These are phyloP conservation scores for Fusarium graminum DNA, from an alignment of 2,329 filamentous ascomycete species.

Conservation along the genomic window DNA sequence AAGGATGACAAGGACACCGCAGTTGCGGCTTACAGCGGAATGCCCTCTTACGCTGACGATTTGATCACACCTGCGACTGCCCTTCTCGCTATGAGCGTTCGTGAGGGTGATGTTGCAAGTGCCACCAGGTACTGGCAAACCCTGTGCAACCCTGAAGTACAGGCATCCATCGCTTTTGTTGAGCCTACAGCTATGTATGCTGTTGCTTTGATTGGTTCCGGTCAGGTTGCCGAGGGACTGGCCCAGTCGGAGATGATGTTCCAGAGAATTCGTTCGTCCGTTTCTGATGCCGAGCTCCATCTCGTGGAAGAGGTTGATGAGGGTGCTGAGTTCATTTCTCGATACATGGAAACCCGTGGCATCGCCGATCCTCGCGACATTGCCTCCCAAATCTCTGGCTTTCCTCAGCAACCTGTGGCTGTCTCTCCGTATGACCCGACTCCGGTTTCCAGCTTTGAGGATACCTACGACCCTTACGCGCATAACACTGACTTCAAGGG, in stretches of 20 bases:
- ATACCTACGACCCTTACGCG: conserved; percentile 91
- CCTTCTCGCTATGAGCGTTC: conserved; percentile 87
- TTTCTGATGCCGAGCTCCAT: conserved; percentile 65
- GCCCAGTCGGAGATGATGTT: conserved; percentile 88
- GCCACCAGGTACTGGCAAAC: conserved; percentile 86
- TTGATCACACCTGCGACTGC: conserved; percentile 76
- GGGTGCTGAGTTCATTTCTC: conserved; percentile 76
- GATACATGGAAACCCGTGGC: conserved; percentile 69
- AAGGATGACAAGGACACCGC: conserved; percentile 78
- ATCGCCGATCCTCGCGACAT: conserved; percentile 68
- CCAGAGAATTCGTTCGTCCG: conserved; percentile 77
- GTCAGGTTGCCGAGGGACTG: conserved; percentile 85
- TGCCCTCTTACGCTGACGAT: conserved; percentile 65
- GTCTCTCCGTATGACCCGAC: conserved; percentile 68
- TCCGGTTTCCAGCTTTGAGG: conserved; percentile 75
- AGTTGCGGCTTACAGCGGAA: conserved; percentile 71
- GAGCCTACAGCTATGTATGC: conserved; percentile 93
- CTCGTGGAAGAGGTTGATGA: conserved; percentile 87
- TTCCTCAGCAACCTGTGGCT: conserved; percentile 59
- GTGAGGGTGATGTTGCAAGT: conserved; percentile 80
- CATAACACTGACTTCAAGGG: conserved; percentile 93
- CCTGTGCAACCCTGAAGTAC: conserved; percentile 72
- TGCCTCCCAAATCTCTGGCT: conserved; percentile 60
- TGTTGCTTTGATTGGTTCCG: conserved; percentile 86
- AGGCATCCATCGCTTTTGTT: conserved; percentile 75